phyloP scores from a whole-genome alignment of 192 early-diverging fungal species.

The Neocallimastix lanati region DNA sequence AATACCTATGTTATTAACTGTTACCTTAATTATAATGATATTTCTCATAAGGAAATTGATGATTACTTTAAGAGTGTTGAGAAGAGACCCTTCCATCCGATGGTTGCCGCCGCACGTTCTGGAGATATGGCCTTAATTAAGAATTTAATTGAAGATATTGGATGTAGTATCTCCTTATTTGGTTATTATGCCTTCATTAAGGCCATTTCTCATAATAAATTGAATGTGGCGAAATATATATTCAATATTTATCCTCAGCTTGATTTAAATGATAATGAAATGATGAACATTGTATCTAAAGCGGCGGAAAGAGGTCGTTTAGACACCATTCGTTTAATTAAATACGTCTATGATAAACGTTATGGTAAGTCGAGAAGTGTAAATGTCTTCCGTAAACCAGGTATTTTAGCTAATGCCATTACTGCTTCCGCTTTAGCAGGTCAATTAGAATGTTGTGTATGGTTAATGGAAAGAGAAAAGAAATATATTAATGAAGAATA shows the following conservation, averaged over 20 bases:
- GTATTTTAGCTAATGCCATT: neutral
- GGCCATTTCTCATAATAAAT: neutral
- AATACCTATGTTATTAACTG: neutral
- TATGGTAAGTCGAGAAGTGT: neutral
- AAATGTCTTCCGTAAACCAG: neutral
- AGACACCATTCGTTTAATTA: neutral
- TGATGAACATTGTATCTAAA: neutral
- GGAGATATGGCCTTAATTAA: neutral
- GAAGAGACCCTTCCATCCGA: neutral
- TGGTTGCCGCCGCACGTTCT: neutral
- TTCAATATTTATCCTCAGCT: neutral
- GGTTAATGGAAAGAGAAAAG: neutral
- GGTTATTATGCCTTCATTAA: neutral
- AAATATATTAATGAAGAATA: neutral
- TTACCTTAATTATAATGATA: neutral
- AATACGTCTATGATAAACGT: neutral
- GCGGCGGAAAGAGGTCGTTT: neutral
- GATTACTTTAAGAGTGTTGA: neutral
- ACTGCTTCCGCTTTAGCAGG: neutral
- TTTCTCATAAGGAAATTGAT: neutral
- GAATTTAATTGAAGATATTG: neutral
- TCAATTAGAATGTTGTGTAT: neutral
- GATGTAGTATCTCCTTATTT: neutral
- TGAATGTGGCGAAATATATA: neutral
- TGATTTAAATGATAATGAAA: neutral